Evolutionary conservation across 2,329 filamentous ascomycete species (phyloP).

Genomic region (Lachnellula suecica): DNA sequence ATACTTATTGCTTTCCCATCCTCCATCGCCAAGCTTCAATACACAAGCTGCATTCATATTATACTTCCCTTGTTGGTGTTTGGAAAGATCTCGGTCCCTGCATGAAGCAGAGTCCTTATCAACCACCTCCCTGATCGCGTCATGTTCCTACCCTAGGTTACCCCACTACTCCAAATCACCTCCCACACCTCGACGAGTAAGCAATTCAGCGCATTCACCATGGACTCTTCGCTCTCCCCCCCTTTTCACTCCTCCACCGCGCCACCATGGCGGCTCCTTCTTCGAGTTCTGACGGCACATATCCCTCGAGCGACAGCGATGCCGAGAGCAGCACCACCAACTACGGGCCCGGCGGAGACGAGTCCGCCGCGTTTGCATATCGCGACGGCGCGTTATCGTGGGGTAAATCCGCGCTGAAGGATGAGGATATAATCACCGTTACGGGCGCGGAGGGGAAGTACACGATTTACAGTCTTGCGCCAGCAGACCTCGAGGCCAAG

Average conservation of each 20-base stretch:
- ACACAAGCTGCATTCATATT: too few species aligned
- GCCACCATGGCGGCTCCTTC: constrained; percentile 7
- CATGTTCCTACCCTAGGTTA: too few species aligned
- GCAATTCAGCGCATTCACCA: too few species aligned
- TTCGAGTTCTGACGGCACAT: constrained; percentile 7
- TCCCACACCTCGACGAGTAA: too few species aligned
- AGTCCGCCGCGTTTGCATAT: constrained; percentile 15
- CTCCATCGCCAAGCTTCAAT: too few species aligned
- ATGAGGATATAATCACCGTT: constrained; percentile 35
- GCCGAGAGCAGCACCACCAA: constrained; percentile 13
- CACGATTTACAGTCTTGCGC: constrained; percentile 40
- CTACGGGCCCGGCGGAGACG: constrained; percentile 5
- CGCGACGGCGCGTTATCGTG: constrained; percentile 14
- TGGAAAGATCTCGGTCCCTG: too few species aligned
- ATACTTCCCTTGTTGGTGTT: too few species aligned
- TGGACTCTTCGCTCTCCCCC: too few species aligned
- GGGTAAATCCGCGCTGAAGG: constrained; percentile 20
- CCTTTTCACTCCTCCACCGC: background rate
- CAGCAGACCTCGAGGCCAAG: constrained; percentile 31
- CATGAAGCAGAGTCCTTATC: too few species aligned
- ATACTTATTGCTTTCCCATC: too few species aligned
- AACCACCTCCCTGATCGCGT: too few species aligned
- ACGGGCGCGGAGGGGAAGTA: constrained; percentile 22
- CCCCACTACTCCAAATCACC: too few species aligned
- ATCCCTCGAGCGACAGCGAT: constrained; percentile 7